A percentile compares a stretch with the other conserved stretches of the same genome.
These are phyloP conservation scores for Podospora bellae-mahoneyi DNA, from an alignment of 495 filamentous ascomycete genomes.

Conservation along the genomic window DNA sequence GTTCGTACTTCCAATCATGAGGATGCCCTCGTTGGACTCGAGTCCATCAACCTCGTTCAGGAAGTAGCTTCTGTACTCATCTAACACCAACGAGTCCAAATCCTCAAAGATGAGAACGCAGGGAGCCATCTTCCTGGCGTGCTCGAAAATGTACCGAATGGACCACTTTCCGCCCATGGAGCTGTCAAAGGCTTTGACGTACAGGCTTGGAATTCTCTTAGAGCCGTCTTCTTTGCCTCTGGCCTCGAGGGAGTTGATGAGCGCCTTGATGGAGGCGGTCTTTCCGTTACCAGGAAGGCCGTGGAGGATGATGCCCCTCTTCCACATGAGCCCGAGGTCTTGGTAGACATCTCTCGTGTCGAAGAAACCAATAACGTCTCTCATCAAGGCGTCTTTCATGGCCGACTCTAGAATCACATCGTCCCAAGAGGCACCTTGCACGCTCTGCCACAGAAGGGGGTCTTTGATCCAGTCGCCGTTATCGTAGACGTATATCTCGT, in stretches of 20 bases:
- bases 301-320: slow-evolving; percentile 50
- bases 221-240: slow-evolving; percentile 19
- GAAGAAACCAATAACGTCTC: slow-evolving; percentile 57
- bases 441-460: slow-evolving; percentile 47
- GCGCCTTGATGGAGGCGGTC: slow-evolving; percentile 57
- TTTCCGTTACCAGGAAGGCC: slow-evolving; percentile 57
- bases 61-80: slow-evolving; percentile 53
- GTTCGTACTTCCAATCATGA: slow-evolving; percentile 58
- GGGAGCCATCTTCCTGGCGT: slow-evolving; percentile 43
- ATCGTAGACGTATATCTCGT: slow-evolving; percentile 60
- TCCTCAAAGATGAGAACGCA: slow-evolving; percentile 56
- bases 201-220: slow-evolving; percentile 46
- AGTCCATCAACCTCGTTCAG: slow-evolving; percentile 44
- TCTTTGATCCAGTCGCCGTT: slow-evolving; percentile 52
- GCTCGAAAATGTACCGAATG: slow-evolving; percentile 43
- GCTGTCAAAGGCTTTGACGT: slow-evolving; percentile 51
- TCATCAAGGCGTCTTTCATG: slow-evolving; percentile 51
- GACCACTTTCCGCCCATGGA: slow-evolving; percentile 35
- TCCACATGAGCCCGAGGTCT: slow-evolving; percentile 56
- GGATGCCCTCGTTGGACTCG: slow-evolving; percentile 56
- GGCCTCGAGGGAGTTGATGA: slow-evolving; percentile 48
- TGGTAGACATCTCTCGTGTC: slow-evolving; percentile 46
- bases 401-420: slow-evolving; percentile 55
- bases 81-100: slow-evolving; percentile 55
- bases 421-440: slow-evolving; percentile 55